Base-by-base conservation (phyloP, 768 basidiomycete species). In the Tylopilus plumbeoviolaceoides region DNA sequence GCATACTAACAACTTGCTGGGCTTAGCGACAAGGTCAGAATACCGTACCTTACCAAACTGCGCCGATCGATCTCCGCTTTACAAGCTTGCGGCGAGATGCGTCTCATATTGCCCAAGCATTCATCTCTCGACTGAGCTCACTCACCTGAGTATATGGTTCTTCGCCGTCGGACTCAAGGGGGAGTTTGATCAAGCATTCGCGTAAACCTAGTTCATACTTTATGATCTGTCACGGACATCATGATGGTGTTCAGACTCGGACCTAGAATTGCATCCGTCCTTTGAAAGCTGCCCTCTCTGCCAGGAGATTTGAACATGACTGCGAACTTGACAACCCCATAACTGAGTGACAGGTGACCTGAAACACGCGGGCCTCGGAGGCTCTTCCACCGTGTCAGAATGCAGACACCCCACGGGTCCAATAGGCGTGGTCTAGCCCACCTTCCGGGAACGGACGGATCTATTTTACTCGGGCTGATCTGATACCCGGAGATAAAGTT, bases 361-460 rank as follows among this genome's bases (percentile, higher is more conserved):
- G 56, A 58, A 58, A 58, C 56, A 30, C 14, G 4, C 18, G 14
- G 8, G n/a, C n/a, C 36, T 38, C 36, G 23, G 23, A 2, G 23
- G 23, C 23, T 23, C 23, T 5, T 23, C 23, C 23, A 23, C 23
- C n/a, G n/a, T n/a, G n/a, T n/a, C n/a, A 23, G 23, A 23, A 5
- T 12, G 38, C 21, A 18, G 48, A 15, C 21, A 11, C 21, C 21
- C 25, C 44, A 28, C 6, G 25, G 50, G 21, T 23, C 33, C 18
- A 23, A 33, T 2, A 17, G 15, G 17, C 14, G 6, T 38, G 38
- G 7, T 21, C 20, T 11, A 40, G 39, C 20, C 20, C 2, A 39
- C 38, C 38, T 18, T n/a, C 38, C 30, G 46, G 44, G 53, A 15
- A 55, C 31, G 15, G 23, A 45, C 43, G 54, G 51, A 35, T 7